phyloP scores from a whole-genome alignment of 2,329 filamentous ascomycete genomes.

The Colletotrichum camelliae region DNA sequence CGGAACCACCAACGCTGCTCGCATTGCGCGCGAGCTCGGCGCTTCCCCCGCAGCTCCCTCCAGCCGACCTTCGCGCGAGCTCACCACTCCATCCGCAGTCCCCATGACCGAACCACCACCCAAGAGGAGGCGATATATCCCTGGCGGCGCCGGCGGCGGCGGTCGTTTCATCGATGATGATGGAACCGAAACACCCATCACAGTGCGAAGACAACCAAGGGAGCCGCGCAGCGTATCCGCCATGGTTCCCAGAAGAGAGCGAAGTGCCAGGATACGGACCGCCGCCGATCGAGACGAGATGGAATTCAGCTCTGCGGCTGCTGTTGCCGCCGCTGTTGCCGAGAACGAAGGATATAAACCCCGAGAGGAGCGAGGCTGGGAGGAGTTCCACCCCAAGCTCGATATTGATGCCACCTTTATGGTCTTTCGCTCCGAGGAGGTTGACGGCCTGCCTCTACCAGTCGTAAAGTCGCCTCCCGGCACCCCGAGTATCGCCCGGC shows the following conservation, averaged over 20 bases:
- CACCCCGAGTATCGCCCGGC: constrained; percentile 33
- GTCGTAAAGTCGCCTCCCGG: constrained; percentile 34
- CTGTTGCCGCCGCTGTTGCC: constrained; percentile 84
- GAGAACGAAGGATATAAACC: constrained; percentile 98
- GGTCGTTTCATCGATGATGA: constrained; percentile 83
- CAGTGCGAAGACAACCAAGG: constrained; percentile 37
- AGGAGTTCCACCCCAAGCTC: constrained; percentile 95
- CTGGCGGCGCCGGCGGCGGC: constrained; percentile 85
- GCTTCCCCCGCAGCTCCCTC: constrained; percentile 33
- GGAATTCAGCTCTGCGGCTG: constrained; percentile 85
- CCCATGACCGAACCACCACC: constrained; percentile 60
- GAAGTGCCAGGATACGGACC: constrained; percentile 61
- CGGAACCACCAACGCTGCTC: constrained; percentile 46
- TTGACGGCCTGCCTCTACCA: constrained; percentile 72
- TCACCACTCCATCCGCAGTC: constrained; percentile 2
- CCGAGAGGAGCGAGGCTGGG: constrained; percentile 94
- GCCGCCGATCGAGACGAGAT: constrained; percentile 64
- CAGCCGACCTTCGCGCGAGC: constrained; percentile 38
- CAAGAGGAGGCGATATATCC: constrained; percentile 80
- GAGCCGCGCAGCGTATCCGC: constrained; percentile 40
- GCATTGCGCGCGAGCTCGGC: constrained; percentile 42
- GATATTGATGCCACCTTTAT: constrained; percentile 85
- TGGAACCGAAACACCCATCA: constrained; percentile 59
- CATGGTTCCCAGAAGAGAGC: constrained; percentile 59
- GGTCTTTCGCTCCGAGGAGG: constrained; percentile 81